Conservation (phyloP, 192 early-diverging fungal genomes). For the Thoreauomyces humboldtii region DNA sequence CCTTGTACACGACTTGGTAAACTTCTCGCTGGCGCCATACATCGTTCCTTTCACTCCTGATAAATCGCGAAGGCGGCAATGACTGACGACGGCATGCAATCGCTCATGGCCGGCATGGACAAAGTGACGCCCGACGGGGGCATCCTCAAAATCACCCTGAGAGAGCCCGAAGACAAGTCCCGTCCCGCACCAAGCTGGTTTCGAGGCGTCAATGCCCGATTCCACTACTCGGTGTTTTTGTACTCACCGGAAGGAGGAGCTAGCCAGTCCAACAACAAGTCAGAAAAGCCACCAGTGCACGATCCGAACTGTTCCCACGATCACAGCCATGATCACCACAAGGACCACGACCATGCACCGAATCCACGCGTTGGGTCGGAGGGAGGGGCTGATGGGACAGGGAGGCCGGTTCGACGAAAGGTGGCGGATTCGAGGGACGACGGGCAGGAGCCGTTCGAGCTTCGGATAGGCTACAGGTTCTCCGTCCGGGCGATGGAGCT, state of each 20-base stretch:
- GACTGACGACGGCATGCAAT: background rate
- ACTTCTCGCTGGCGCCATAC: no score
- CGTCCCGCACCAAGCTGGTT: conserved; percentile 25
- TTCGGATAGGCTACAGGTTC: conserved; percentile 52
- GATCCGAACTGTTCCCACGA: no score
- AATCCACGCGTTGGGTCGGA: no score
- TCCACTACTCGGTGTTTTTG: conserved; percentile 45
- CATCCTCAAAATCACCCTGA: conserved; percentile 23
- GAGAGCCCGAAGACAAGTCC: background rate
- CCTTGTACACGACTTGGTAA: no score
- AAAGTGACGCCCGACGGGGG: conserved; percentile 20
- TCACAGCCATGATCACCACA: no score
- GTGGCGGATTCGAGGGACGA: conserved; percentile 39
- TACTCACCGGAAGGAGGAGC: conserved; percentile 24
- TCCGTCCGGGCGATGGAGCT: conserved; percentile 47
- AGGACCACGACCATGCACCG: no score
- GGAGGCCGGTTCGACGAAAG: conserved; percentile 32
- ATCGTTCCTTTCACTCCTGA: no score
- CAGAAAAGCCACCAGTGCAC: no score
- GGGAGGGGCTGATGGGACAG: no score
- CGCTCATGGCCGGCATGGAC: conserved; percentile 11
- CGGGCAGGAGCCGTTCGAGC: conserved; percentile 44
- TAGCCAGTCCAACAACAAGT: conserved; percentile 36
- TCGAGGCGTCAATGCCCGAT: conserved; percentile 47
- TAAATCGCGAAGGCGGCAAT: no score